Conservation (phyloP, 768 basidiomycete species). For the Panaeolus cyanescens region DNA sequence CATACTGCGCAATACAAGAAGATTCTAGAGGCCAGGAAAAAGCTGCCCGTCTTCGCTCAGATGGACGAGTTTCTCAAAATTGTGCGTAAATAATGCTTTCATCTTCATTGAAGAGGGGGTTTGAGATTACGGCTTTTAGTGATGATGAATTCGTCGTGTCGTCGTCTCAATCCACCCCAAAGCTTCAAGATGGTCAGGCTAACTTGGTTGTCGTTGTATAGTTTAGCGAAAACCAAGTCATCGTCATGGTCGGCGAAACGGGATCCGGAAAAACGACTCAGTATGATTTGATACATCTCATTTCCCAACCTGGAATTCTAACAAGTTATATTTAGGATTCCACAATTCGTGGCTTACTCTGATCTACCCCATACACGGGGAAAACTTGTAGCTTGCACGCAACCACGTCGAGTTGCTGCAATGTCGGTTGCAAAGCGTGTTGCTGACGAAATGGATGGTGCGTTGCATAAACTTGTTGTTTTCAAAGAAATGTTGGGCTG, state of each 20-base stretch:
- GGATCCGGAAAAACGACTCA: slow-evolving; percentile 97
- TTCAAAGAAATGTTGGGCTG: background rate
- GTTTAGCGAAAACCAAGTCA: slow-evolving; percentile 82
- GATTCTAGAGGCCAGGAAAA: slow-evolving; percentile 82
- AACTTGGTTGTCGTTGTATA: slow-evolving; percentile 27
- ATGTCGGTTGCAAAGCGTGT: slow-evolving; percentile 99
- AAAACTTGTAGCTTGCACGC: slow-evolving; percentile 94
- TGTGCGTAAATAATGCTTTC: slow-evolving; percentile 49
- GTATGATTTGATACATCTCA: slow-evolving; percentile 27
- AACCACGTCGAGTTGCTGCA: slow-evolving; percentile 93
- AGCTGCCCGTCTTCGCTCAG: slow-evolving; percentile 88
- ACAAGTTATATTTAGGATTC: slow-evolving; percentile 62
- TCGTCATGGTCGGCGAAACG: slow-evolving; percentile 92
- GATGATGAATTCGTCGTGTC: slow-evolving; percentile 35
- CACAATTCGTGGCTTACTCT: slow-evolving; percentile 93
- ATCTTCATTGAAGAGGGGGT: slow-evolving; percentile 37
- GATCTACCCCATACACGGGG: slow-evolving; percentile 90
- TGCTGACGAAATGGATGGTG: slow-evolving; percentile 98
- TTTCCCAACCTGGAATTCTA: slow-evolving; percentile 2
- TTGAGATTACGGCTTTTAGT: slow-evolving; percentile 48
- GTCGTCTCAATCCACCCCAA: slow-evolving; percentile 9
- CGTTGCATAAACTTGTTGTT: slow-evolving; percentile 25
- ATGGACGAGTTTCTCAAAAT: slow-evolving; percentile 93
- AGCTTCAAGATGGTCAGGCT: slow-evolving; percentile 23
- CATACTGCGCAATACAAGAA: slow-evolving; percentile 81